Evolutionary conservation across 371 early-diverging fungal species (phyloP), one percentile per base, ranked within the genome.

Genomic region (Coemansia linderi): DNA sequence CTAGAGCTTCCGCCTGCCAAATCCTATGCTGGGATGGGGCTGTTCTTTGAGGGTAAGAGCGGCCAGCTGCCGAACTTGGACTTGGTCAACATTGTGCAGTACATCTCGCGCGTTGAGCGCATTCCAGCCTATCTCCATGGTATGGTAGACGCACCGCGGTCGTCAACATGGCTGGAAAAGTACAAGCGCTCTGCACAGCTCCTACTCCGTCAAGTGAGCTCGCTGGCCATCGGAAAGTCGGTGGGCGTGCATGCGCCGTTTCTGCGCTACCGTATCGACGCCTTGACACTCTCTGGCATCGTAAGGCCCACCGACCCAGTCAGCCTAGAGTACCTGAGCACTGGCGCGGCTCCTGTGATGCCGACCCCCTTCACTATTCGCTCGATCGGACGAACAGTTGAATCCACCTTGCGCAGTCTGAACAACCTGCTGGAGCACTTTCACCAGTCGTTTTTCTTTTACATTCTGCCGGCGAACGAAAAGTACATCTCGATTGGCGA

Each of bases 361-460:
- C 58, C 58, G 19, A 9, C 63, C 0, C 24, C 41, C 7, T 48
- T 41, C 10, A 40, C 58, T 8, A 27, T 74, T 6, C 59, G 48
- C 8, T 41, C 64, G 3, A 27, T 77, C 10, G 80, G 81, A 15
- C 73, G 96, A 46, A 69, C 91, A 13, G 72, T 95, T 3, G 98
- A 98, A 74, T 89, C 92, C 0, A 84, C 90, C 0, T 83, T 93
- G 68, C 89, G 95, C 54, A 93, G 93, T 66, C 81, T 95, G 59
- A 96, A 93, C 84, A 97, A 97, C 76, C 75, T 98, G 52, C 84
- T 98, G 43, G 98, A 98, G 71, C 90, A 93, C 64, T 87, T 98
- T 38, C 98, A 98, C 71, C 97, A 97, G 70, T 92, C 96, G 9
- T 96, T 92, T 84, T 95, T 94, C 85, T 95, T 97, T 69, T 98